Evolutionary conservation across 2,329 filamentous ascomycete genomes (phyloP).

Genomic region (Talaromyces sp.): DNA sequence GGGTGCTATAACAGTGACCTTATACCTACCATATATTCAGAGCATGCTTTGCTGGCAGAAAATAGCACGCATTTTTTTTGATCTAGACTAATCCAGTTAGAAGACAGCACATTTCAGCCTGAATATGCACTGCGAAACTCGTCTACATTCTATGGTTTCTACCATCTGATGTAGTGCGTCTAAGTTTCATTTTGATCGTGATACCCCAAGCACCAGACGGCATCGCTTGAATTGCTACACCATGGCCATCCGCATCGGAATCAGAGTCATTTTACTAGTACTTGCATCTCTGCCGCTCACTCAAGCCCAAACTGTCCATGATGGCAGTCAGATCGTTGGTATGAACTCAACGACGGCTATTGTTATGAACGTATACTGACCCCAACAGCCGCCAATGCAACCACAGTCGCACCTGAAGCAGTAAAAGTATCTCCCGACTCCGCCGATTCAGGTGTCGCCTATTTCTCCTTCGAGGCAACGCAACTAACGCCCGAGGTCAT

Average conservation of each 20-base stretch:
- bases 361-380: background rate
- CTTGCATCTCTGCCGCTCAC: conserved; percentile 3
- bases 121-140: background rate
- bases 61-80: background rate
- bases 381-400: background rate
- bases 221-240: too few species aligned
- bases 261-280: background rate
- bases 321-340: conserved; percentile 5
- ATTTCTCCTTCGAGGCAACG: conserved; percentile 25
- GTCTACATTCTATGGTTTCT: too few species aligned
- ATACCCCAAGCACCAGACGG: too few species aligned
- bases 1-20: too few species aligned
- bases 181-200: too few species aligned
- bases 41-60: background rate
- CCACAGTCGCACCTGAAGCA: conserved; percentile 3
- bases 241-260: background rate
- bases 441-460: background rate
- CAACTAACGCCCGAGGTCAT: conserved; percentile 38
- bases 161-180: too few species aligned
- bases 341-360: background rate
- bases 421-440: background rate
- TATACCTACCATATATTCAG: background rate
- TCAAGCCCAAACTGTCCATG: background rate
- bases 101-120: background rate
- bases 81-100: background rate